Conservation (phyloP, 495 filamentous ascomycete genomes). For the Talaromyces wortmannii region DNA sequence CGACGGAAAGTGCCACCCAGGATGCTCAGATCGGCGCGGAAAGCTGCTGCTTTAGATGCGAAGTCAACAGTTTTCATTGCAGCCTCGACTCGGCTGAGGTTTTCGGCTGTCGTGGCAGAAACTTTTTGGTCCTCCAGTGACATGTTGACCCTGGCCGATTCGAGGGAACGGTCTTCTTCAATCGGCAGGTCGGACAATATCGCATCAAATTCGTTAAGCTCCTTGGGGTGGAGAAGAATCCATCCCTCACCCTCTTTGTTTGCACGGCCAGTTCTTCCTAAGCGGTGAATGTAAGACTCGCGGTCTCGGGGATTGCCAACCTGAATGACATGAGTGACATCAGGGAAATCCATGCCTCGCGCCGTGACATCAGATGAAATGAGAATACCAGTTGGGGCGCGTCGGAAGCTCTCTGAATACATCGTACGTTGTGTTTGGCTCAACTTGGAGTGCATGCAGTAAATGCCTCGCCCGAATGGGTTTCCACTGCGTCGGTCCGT, state of each 20-base stretch:
- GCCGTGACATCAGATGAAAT: conserved; percentile 93
- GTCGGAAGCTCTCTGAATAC: conserved; percentile 66
- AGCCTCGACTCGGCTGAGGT: conserved; percentile 24
- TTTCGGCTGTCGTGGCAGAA: conserved; percentile 19
- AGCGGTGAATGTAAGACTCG: conserved; percentile 67
- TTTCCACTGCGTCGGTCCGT: conserved; percentile 19
- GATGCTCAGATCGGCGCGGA: conserved; percentile 40
- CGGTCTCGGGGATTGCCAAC: conserved; percentile 52
- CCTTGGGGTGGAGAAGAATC: conserved; percentile 58
- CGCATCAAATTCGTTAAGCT: conserved; percentile 39
- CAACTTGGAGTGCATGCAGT: conserved; percentile 75
- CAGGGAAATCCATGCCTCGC: conserved; percentile 78
- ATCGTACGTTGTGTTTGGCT: conserved; percentile 59
- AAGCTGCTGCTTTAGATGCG: conserved; percentile 44
- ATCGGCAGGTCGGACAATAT: conserved; percentile 60
- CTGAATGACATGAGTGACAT: conserved; percentile 68
- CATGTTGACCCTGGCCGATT: conserved; percentile 47
- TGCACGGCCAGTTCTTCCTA: conserved; percentile 68
- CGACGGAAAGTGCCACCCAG: conserved; percentile 18
- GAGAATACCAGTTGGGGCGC: conserved; percentile 58
- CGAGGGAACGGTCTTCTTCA: conserved; percentile 42
- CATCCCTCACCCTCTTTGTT: conserved; percentile 76
- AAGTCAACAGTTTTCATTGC: conserved; percentile 25
- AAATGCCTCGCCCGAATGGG: conserved; percentile 44
- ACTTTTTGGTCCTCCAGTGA: conserved; percentile 20